These are phyloP conservation scores for Fusarium floridanum DNA, from an alignment of 2,329 filamentous ascomycete genomes.

Conservation along the genomic window DNA sequence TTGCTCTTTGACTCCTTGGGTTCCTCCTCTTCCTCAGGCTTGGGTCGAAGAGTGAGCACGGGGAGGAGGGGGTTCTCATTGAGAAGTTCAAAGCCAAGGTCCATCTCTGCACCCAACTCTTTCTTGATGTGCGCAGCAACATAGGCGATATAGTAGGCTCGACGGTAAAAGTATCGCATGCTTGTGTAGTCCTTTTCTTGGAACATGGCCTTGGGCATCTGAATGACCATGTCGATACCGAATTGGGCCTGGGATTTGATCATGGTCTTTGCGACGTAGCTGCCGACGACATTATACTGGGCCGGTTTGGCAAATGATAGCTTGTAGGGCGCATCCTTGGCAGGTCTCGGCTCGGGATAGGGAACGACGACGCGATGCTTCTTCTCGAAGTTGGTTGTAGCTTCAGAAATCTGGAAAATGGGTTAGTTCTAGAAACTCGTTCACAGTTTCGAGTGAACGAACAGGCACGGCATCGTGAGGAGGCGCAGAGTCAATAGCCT, in stretches of 20 bases:
- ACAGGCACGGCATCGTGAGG: conserved; percentile 65
- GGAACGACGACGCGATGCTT: conserved; percentile 79
- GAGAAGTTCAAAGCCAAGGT: conserved; percentile 73
- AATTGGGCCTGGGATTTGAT: conserved; percentile 70
- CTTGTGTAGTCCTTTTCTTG: conserved; percentile 96
- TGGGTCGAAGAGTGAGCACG: conserved; percentile 64
- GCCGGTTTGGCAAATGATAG: conserved; percentile 81
- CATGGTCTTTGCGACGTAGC: conserved; percentile 83
- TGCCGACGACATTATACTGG: conserved; percentile 89
- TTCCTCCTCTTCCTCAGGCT: conserved; percentile 36
- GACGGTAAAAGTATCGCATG: conserved; percentile 93
- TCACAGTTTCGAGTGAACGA: conserved; percentile 44
- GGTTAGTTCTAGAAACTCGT: conserved; percentile 24
- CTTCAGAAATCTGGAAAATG: conserved; percentile 73
- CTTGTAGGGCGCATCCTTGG: conserved; percentile 83
- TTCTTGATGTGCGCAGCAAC: conserved; percentile 78
- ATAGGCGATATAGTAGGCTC: conserved; percentile 90
- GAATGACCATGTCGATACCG: conserved; percentile 85
- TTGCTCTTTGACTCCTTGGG: conserved; percentile 31
- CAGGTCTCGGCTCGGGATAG: conserved; percentile 84
- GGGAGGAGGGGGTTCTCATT: conserved; percentile 84
- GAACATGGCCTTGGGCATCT: conserved; percentile 84
- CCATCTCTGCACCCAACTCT: conserved; percentile 65
- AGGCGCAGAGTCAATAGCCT: conserved; percentile 63
- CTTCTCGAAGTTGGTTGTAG: conserved; percentile 75